Conservation (phyloP, 176 grass and related monocot genomes). For the Luzula sylvatica region DNA sequence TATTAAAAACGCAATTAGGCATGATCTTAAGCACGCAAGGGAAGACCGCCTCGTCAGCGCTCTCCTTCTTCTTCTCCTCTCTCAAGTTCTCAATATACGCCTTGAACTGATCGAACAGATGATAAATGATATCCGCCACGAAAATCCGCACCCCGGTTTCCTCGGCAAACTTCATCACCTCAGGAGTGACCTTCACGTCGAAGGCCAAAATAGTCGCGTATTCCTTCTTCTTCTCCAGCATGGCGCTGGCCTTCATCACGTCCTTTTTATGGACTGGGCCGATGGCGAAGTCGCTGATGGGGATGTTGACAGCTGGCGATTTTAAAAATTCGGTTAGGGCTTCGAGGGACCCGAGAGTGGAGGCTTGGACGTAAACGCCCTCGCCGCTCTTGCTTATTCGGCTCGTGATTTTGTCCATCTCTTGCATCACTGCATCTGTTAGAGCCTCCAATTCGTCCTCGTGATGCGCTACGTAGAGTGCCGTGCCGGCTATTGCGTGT, state of each 20-base stretch:
- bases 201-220: constrained; percentile 96
- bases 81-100: constrained; percentile 72
- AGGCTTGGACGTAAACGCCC: constrained; percentile 92
- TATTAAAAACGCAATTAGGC: constrained; percentile 85
- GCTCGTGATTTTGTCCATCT: constrained; percentile 65
- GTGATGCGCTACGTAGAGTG: constrained; percentile 59
- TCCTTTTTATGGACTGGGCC: constrained; percentile 97
- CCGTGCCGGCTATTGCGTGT: constrained; percentile 81
- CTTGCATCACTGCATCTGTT: constrained; percentile 70
- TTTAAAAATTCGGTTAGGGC: constrained; percentile 80
- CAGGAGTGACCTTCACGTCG: constrained; percentile 59
- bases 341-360: constrained; percentile 84
- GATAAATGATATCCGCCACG: constrained; percentile 92
- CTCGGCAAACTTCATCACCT: constrained; percentile 77
- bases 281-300: constrained; percentile 85
- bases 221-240: constrained; percentile 93
- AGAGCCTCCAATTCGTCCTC: constrained; percentile 59
- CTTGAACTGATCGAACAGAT: constrained; percentile 85
- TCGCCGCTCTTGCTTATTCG: constrained; percentile 77
- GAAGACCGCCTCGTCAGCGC: constrained; percentile 75
- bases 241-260: constrained; percentile 92
- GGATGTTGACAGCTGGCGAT: constrained; percentile 71
- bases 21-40: constrained; percentile 84
- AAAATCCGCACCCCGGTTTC: constrained; percentile 77
- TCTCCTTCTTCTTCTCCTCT: constrained; percentile 89